Evolutionary conservation across 306 rosid species (phyloP), one percentile per base, ranked within the genome.

Genomic region (Castanea sativa): DNA sequence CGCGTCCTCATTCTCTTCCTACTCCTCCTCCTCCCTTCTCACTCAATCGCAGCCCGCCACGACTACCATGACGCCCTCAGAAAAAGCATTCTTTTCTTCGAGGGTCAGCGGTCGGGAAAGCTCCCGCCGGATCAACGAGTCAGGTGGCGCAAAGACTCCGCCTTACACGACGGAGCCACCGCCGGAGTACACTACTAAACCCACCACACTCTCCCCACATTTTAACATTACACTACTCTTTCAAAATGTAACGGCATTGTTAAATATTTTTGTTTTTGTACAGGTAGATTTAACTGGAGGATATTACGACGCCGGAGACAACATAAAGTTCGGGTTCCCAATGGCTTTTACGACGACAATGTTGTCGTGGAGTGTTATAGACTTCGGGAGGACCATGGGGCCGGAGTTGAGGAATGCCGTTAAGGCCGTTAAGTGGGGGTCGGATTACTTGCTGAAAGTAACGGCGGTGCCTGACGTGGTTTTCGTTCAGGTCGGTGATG

Each of bases 31-130:
- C 78, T 85, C 49, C 79, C 81, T 49, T 69, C 68, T 59, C 87
- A 20, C 1, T 78, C 87, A 4, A 69, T 9, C 70, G 1, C 84
- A 57, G 83, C 86, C 33, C 77, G 71, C 70, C 98, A 93, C 51
- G 84, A 95, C 91, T 95, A 95, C 87, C 78, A 57, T 58, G 96
- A 93, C 60, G 98, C 99, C 35, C 93, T 95, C 73, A 88, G 75
- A 33, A 95, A 95, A 83, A 85, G 98, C 89, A 93, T 95, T 27
- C 97, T 95, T 86, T 95, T 93, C 88, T 95, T 93, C 78, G 99
- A 95, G 82, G 99, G 99, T 90, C 99, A 95, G n/a, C 99, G 99
- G 65, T 95, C 99, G 6, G 99, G 99, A 0, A 87, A 45, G 57
- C 93, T 95, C 63, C 99, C 98, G 0, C 79, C 87, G 0, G 98